Base-by-base conservation (phyloP, 192 early-diverging fungal genomes). In the Radiomyces spectabilis region DNA sequence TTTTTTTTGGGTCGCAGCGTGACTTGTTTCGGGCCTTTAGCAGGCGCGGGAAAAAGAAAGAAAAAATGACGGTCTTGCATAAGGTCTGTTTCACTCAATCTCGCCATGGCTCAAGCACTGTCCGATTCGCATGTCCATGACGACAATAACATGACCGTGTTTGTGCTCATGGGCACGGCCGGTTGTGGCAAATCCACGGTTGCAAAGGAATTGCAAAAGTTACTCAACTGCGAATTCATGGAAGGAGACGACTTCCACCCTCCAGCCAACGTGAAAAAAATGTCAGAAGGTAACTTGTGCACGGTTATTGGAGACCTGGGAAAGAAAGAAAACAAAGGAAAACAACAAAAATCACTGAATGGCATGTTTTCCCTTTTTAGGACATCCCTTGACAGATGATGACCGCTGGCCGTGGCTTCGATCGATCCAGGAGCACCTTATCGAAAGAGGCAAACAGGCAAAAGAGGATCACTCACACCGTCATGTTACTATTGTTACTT, bases 211-310 rank as follows among this genome's bases (percentile, higher is more conserved):
- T 32, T 77, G 1, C 70, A 76, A 22, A 59, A 69, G 15, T 41
- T 29, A 13, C 60, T 88, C 1, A 48, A 61, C 0, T 72, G 66
- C 31, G 58, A 56, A 6, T 85, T 73, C 41, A 61, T 88, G 18
- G 86, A 88, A 35, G 86, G 80, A 0, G 86, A 88, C 51, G 29
- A 68, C n/a, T 61, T 84, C 31, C 86, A 88, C 42, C 64, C 83
- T 6, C 37, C 69, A 12, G 59, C 55, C 12, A 81, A 76, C 64
- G 65, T 82, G n/a, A 58, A 66, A 15, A 84, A 84, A 53, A 88
- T 88, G 86, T 53, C 76, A 8, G 41, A 47, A 27, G 86, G 84
- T 41, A 70, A 29, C 7, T 21, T 24, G 24, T 24, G 7, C 25
- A 12, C 13, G 21, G 21, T 19, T 8, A 51, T 25, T 24, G 30